Evolutionary conservation across 805 yeast genomes (phyloP).

Genomic region (Myxozyma geophila): DNA sequence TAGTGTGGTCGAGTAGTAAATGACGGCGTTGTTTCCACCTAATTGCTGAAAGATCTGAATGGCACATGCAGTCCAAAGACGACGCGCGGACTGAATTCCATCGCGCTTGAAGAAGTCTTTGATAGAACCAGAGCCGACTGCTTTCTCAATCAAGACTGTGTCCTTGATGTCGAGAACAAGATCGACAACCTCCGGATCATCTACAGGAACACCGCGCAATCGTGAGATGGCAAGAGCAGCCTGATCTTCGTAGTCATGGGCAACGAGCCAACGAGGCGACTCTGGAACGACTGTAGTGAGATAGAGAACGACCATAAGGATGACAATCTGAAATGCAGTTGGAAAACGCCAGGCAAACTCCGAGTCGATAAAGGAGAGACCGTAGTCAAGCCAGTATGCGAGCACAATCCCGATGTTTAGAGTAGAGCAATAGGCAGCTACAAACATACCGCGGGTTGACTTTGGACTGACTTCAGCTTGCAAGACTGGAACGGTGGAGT

Average conservation of each 20-base stretch:
- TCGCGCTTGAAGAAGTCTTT: slow-evolving; percentile 2
- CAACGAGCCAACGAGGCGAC: slow-evolving; percentile 23
- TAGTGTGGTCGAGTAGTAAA: slow-evolving; percentile 50
- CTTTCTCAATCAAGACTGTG: background rate
- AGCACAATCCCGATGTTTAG: slow-evolving; percentile 44
- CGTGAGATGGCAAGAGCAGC: slow-evolving; percentile 5
- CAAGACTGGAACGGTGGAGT: slow-evolving; percentile 50
- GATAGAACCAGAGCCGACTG: slow-evolving; percentile 9
- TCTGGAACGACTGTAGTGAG: slow-evolving; percentile 47
- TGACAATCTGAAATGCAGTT: slow-evolving; percentile 61
- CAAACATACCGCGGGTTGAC: slow-evolving; percentile 38
- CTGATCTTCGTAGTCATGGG: slow-evolving; percentile 13
- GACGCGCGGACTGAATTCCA: slow-evolving; percentile 6
- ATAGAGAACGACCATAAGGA: slow-evolving; percentile 53
- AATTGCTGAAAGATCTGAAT: slow-evolving; percentile 21
- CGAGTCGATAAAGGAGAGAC: slow-evolving; percentile 27
- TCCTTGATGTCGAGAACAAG: background rate
- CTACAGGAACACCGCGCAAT: background rate
- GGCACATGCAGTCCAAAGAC: slow-evolving; percentile 18
- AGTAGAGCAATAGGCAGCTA: slow-evolving; percentile 37
- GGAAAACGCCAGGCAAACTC: slow-evolving; percentile 64
- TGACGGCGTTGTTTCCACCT: slow-evolving; percentile 31
- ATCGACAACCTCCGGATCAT: background rate
- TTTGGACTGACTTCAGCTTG: slow-evolving; percentile 40
- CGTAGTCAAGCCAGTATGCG: slow-evolving; percentile 46